phyloP scores from a whole-genome alignment of 2,329 filamentous ascomycete genomes.

The Clonostachys sp. region DNA sequence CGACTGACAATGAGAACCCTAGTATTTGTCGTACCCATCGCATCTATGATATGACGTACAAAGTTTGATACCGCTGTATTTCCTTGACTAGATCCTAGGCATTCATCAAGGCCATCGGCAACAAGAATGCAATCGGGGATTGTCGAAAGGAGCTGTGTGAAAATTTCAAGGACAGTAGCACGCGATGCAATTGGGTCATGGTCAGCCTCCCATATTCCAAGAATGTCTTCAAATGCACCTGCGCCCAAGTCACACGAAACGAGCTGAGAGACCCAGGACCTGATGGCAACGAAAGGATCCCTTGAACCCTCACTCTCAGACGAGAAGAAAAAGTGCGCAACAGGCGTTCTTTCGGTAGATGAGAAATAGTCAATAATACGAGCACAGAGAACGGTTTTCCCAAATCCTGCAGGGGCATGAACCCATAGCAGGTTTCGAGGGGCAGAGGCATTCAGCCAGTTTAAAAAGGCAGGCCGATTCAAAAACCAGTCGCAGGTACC shows the following conservation, averaged over 20 bases:
- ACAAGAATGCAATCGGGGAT: conserved; percentile 13
- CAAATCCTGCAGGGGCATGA: conserved; percentile 17
- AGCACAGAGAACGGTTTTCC: conserved; percentile 25
- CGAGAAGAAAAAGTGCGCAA: conserved; percentile 25
- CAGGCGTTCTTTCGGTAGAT: conserved; percentile 2
- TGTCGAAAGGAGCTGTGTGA: conserved; percentile 10
- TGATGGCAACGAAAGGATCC: conserved; percentile 14
- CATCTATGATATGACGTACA: neutral
- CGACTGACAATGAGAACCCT: conserved; percentile 18
- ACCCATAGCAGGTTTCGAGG: conserved; percentile 18
- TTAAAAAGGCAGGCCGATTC: conserved; percentile 2
- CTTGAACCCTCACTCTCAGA: conserved; percentile 13
- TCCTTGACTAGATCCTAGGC: conserved; percentile 1
- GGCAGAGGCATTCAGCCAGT: conserved; percentile 9
- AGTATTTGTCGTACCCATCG: conserved; percentile 5
- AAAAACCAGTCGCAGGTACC: conserved; percentile 20
- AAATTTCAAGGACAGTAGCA: conserved; percentile 6
- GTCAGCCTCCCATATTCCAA: neutral
- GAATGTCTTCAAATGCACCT: conserved; percentile 6
- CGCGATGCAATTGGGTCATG: neutral
- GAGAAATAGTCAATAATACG: conserved; percentile 13
- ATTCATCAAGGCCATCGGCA: conserved; percentile 28
- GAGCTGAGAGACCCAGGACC: conserved; percentile 22
- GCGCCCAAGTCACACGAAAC: neutral
- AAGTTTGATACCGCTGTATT: neutral